Evolutionary conservation across 805 yeast species (phyloP), one percentile per base, ranked within the genome.

Genomic region (Suhomyces canberraensis): DNA sequence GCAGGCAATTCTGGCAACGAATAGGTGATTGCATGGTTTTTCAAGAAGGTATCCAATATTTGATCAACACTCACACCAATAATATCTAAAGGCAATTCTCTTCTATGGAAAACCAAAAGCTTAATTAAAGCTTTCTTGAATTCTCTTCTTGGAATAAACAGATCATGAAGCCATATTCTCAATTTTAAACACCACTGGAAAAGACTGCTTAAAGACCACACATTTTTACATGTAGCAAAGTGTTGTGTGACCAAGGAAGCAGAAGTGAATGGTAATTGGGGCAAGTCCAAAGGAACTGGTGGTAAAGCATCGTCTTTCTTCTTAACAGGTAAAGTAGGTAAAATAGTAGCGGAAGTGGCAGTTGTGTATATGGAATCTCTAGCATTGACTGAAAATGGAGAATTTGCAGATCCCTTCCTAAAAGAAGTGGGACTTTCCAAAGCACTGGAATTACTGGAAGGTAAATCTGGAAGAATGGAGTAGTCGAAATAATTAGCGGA

Each of bases 231-330:
- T 16, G 60, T 64, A 8, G 71, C 52, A 35, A 77, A 66, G 42
- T 79, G 81, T n/a, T 61, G 58, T 15, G 68, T 67, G 11, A 64
- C 66, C 25, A 80, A 52, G 0, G 71, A 57, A 9, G 73, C 66
- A 0, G 82, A 70, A 3, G 76, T 57, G 43, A 79, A 80, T 3
- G 84, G 84, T 7, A 79, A 61, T 30, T 72, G 66, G 0, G 86
- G 85, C 14, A 77, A 47, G 30, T 66, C 69, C 4, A 72, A 47
- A 4, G 78, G 76, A 2, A 69, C 57, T 0, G 70, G 69, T 0
- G 78, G 78, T 8, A 71, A 50, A 3, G 37, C 48, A 8, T 49
- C 56, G 17, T 48, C 48, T 27, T 49, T 52, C 36, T 24, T 39
- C 18, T 29, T 36, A 18, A 16, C 9, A 9, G 34, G 41, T 19